Evolutionary conservation across 768 basidiomycete genomes (phyloP).

Genomic region (Boletus speciosus): DNA sequence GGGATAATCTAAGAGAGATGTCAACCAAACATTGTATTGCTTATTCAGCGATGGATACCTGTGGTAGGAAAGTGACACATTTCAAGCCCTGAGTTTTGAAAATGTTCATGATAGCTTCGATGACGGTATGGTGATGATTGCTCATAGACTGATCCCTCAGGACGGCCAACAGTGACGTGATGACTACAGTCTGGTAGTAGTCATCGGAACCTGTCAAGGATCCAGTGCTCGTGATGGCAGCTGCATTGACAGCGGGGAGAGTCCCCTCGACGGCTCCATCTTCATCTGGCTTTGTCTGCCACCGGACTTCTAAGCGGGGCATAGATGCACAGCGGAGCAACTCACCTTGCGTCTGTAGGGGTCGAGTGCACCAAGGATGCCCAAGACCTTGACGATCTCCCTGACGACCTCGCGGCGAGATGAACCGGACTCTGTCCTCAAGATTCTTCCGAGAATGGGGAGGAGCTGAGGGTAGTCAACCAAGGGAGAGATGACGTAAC

Average conservation of each 20-base stretch:
- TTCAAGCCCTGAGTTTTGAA: slow-evolving; percentile 98
- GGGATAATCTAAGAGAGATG: slow-evolving; percentile 71
- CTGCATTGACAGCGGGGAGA: slow-evolving; percentile 61
- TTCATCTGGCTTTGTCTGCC: slow-evolving; percentile 58
- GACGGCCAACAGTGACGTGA: slow-evolving; percentile 81
- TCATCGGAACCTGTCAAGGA: slow-evolving; percentile 76
- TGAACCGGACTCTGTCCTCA: slow-evolving; percentile 72
- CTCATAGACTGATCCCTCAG: slow-evolving; percentile 85
- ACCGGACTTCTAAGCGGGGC: slow-evolving; percentile 6
- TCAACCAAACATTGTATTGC: slow-evolving; percentile 6
- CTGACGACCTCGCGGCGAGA: slow-evolving; percentile 88
- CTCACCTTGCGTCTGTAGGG: slow-evolving; percentile 90
- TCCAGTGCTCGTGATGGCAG: slow-evolving; percentile 61
- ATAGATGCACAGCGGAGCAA: background rate
- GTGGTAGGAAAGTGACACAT: slow-evolving; percentile 92
- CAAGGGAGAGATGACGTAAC: slow-evolving; percentile 88
- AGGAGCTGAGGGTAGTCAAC: slow-evolving; percentile 89
- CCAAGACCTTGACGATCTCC: slow-evolving; percentile 92
- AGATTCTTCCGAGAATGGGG: slow-evolving; percentile 77
- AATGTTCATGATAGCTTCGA: slow-evolving; percentile 98
- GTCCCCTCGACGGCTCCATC: slow-evolving; percentile 59
- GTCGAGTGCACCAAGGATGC: slow-evolving; percentile 93
- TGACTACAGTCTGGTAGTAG: slow-evolving; percentile 95
- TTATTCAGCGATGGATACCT: slow-evolving; percentile 45
- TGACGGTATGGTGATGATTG: slow-evolving; percentile 86